These are phyloP conservation scores for Cyclotella kingstonii DNA, from an alignment of 108 stramenopile genomes.

Conservation along the genomic window DNA sequence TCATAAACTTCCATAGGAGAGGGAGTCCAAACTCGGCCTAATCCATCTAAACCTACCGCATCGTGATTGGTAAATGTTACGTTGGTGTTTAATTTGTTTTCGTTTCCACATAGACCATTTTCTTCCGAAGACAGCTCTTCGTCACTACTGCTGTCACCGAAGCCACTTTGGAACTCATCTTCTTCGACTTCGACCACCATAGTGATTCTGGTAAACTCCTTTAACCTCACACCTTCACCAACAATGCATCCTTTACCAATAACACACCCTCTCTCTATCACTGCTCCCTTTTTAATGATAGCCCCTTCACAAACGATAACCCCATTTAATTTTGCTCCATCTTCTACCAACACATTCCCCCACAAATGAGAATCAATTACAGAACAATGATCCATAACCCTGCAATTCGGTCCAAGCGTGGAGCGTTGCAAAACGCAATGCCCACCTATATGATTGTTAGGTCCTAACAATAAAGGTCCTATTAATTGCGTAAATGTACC, in stretches of 20 bases:
- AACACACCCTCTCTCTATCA: conserved; percentile 80
- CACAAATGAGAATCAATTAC: conserved; percentile 82
- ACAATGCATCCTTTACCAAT: conserved; percentile 87
- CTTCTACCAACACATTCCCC: conserved; percentile 71
- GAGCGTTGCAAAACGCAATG: conserved; percentile 57
- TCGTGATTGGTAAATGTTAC: conserved; percentile 40
- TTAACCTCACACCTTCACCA: conserved; percentile 69
- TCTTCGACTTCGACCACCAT: conserved; percentile 58
- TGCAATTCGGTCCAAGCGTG: conserved; percentile 79
- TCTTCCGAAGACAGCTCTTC: conserved; percentile 39
- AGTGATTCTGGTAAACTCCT: conserved; percentile 88
- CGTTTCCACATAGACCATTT: conserved; percentile 6
- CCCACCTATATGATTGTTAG: conserved; percentile 63
- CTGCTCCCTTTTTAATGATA: conserved; percentile 65
- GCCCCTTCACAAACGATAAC: conserved; percentile 76
- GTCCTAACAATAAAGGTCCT: conserved; percentile 74
- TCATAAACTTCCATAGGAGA: conserved; percentile 50
- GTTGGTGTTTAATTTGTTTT: background rate
- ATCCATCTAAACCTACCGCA: conserved; percentile 65
- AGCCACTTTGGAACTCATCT: conserved; percentile 55
- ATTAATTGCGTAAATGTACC: conserved; percentile 55
- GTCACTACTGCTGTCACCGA: conserved; percentile 41
- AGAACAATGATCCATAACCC: conserved; percentile 51
- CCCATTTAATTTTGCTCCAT: conserved; percentile 60
- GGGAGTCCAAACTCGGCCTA: conserved; percentile 65